Conservation (phyloP, 805 yeast species). For the Clavispora fructus region DNA sequence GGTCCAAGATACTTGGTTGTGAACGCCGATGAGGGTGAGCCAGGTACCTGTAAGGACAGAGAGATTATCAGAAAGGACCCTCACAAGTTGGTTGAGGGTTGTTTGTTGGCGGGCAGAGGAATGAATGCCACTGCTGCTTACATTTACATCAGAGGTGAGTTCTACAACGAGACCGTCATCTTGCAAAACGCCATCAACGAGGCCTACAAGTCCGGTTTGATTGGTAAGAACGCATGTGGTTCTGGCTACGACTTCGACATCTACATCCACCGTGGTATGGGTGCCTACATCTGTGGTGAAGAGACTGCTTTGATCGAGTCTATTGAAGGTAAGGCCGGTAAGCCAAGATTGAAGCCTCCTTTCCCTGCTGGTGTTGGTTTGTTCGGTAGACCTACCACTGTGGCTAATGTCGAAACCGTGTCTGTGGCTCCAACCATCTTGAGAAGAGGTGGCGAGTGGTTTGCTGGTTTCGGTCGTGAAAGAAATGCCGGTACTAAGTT, state of each 20-base stretch:
- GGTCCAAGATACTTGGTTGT: constrained; percentile 90
- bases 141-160: constrained; percentile 87
- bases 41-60: constrained; percentile 90
- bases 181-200: constrained; percentile 82
- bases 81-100: constrained; percentile 88
- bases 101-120: constrained; percentile 82
- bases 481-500: constrained; percentile 80
- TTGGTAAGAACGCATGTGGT: constrained; percentile 85
- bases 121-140: constrained; percentile 94
- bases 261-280: constrained; percentile 87
- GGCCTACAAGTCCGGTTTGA: constrained; percentile 73
- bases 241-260: constrained; percentile 82
- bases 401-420: constrained; percentile 86
- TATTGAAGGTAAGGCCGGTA: constrained; percentile 88
- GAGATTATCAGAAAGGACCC: constrained; percentile 90
- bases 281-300: constrained; percentile 90
- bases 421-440: constrained; percentile 86
- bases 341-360: constrained; percentile 91
- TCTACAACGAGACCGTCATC: constrained; percentile 70
- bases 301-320: constrained; percentile 88
- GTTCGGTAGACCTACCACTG: constrained; percentile 88
- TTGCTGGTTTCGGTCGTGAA: constrained; percentile 77
- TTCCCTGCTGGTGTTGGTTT: constrained; percentile 93
- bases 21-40: constrained; percentile 94
- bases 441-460: constrained; percentile 89